These are phyloP conservation scores for Lathyrus sativus DNA, from an alignment of 306 rosid species.

Conservation along the genomic window DNA sequence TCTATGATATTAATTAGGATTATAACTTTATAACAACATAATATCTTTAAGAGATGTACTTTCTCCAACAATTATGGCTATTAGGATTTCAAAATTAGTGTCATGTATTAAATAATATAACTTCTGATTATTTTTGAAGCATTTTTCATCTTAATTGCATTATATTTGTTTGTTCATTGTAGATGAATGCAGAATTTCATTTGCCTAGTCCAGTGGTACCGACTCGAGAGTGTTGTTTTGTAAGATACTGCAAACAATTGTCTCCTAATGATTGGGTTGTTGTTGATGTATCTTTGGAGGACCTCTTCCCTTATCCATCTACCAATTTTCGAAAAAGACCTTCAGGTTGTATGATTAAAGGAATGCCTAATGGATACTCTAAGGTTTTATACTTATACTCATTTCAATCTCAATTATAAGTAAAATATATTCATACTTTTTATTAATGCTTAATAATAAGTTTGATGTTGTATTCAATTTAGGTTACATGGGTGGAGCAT, in stretches of 20 bases:
- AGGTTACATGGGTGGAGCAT: slow-evolving; percentile 73
- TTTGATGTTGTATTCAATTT: no score
- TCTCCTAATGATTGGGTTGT: slow-evolving; percentile 48
- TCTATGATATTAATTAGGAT: no score
- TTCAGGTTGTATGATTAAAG: slow-evolving; percentile 61
- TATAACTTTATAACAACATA: no score
- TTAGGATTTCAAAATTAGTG: no score
- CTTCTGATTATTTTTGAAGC: no score
- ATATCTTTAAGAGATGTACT: no score
- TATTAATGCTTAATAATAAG: no score
- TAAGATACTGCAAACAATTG: slow-evolving; percentile 55
- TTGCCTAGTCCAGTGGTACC: slow-evolving; percentile 47
- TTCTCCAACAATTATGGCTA: no score
- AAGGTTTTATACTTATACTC: slow-evolving; percentile 40
- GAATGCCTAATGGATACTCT: slow-evolving; percentile 44
- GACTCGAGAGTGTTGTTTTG: slow-evolving; percentile 51
- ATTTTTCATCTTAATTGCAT: no score
- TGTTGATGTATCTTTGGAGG: slow-evolving; percentile 66
- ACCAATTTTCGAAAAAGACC: slow-evolving; percentile 46
- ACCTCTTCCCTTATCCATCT: slow-evolving; percentile 44
- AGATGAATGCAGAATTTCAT: slow-evolving; percentile 61
- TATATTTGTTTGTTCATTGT: background rate
- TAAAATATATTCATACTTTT: no score
- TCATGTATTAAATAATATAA: no score
- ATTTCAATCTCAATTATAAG: background rate